Evolutionary conservation across 2,329 filamentous ascomycete genomes (phyloP), one percentile per base, ranked within the genome.

Genomic region (Trichoderma sp.): DNA sequence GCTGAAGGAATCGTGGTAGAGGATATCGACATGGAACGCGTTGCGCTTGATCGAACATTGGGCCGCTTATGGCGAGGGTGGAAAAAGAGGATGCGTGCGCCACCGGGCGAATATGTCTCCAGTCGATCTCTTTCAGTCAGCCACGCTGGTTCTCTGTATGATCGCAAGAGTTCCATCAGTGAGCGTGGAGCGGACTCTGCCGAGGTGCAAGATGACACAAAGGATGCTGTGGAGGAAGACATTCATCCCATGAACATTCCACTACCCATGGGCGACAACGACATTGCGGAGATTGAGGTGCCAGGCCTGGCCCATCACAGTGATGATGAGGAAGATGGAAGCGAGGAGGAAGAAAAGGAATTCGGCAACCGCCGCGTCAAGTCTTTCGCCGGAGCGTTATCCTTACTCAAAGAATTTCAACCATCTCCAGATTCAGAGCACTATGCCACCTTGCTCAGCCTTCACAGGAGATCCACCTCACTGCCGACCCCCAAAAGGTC

Each of bases 51-150:
- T 77, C 88, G 94, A 69, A 94, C 93, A 2, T 83, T 99, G 1
- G 96, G 96, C 24, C 87, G 94, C 60, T 84, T 98, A 55, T 99
- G 96, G 96, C 89, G 96, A 74, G 92, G 92, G 31, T 99, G 96
- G 96, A 93, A 96, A 81, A 97, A 97, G 82, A 88, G 91, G 71
- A 86, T 92, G 74, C 88, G 92, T 69, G 85, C 86, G 7, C 87
- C 88, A 0, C 78, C 77, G 40, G 79, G 82, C 40, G 83, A 85
- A 49, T 77, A 82, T 60, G 81, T 83, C 58, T 80, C 83, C 60
- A 79, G 83, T 43, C 81, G 84, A 31, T 82, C 86, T 2, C 84
- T 83, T 70, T 86, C 87, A 1, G 80, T 82, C 57, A 83, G 71
- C 24, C 74, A 75, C 68, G 69, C 77, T 31, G 76, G 79, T 55